phyloP scores from a whole-genome alignment of 140 eudicot species.

The Flaveria floridana region DNA sequence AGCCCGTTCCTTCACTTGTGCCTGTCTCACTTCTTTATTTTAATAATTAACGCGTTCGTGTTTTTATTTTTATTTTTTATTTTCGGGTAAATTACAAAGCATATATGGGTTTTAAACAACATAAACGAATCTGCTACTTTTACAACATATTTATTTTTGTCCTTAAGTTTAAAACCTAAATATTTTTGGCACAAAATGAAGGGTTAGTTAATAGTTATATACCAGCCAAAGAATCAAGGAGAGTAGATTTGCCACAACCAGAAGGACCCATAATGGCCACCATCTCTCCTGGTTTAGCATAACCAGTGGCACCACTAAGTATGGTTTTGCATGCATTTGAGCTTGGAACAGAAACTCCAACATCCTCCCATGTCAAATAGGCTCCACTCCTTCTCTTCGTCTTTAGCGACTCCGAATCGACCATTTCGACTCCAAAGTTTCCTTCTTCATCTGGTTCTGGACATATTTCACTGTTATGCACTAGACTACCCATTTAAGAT shows the following conservation, averaged over 20 bases:
- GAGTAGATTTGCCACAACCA: constrained; percentile 83
- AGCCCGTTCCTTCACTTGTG: too few relatives aligned
- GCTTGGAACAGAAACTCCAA: constrained; percentile 50
- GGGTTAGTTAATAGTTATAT: not conserved
- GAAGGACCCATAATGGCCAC: constrained; percentile 84
- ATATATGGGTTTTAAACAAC: too few relatives aligned
- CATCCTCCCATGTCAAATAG: constrained; percentile 45
- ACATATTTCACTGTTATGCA: constrained; percentile 22
- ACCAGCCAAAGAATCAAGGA: constrained; percentile 79
- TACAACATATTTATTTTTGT: too few relatives aligned
- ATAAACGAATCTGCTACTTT: too few relatives aligned
- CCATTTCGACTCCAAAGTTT: not conserved
- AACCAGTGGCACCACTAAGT: constrained; percentile 53
- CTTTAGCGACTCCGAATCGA: constrained; percentile 10
- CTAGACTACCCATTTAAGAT: constrained; percentile 30
- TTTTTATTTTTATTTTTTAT: too few relatives aligned
- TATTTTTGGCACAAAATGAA: too few relatives aligned
- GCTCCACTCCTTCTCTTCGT: not conserved
- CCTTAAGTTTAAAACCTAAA: too few relatives aligned
- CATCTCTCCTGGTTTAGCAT: constrained; percentile 4
- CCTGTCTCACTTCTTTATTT: too few relatives aligned
- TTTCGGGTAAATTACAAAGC: too few relatives aligned
- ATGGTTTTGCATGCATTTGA: constrained; percentile 38
- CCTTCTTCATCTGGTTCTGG: constrained; percentile 33
- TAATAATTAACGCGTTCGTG: too few relatives aligned